Conservation (phyloP, 257 asterid genomes). For the Primulina tabacum region DNA sequence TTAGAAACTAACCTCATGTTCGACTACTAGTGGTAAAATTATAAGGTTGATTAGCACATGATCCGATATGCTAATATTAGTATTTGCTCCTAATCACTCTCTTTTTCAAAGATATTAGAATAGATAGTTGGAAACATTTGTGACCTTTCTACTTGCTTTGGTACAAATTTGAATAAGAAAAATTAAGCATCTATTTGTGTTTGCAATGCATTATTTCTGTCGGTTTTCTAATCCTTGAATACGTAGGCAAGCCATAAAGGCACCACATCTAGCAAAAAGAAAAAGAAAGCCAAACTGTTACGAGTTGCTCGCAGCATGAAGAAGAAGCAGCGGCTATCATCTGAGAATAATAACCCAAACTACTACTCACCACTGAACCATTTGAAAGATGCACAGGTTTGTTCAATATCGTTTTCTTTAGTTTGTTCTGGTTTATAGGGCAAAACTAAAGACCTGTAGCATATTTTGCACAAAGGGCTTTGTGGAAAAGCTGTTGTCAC, state of each 20-base stretch:
- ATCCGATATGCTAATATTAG: slow-evolving; percentile 4
- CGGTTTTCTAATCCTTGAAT: slow-evolving; percentile 18
- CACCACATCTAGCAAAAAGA: slow-evolving; percentile 90
- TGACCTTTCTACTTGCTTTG: slow-evolving; percentile 17
- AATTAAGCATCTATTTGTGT: not conserved
- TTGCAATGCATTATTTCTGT: slow-evolving; percentile 2
- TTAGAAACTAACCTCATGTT: slow-evolving; percentile 5
- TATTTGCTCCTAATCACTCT: not conserved
- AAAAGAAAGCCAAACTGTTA: slow-evolving; percentile 92
- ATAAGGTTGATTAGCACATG: slow-evolving; percentile 1
- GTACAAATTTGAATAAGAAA: not conserved
- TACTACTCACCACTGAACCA: slow-evolving; percentile 85
- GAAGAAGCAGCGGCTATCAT: slow-evolving; percentile 79
- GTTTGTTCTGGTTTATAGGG: slow-evolving; percentile 19
- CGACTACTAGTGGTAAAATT: not conserved
- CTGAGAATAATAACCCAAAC: slow-evolving; percentile 50
- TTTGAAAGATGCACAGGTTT: slow-evolving; percentile 93
- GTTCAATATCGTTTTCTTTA: slow-evolving; percentile 15
- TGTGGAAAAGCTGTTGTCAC: slow-evolving; percentile 86
- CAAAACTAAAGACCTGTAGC: slow-evolving; percentile 1
- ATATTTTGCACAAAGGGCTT: slow-evolving; percentile 58
- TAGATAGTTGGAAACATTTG: slow-evolving; percentile 15
- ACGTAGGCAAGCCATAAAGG: slow-evolving; percentile 85
- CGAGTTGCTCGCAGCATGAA: slow-evolving; percentile 89
- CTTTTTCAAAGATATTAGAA: not conserved